phyloP scores from a whole-genome alignment of 345 rosid species.

The Eucalyptus sp. region DNA sequence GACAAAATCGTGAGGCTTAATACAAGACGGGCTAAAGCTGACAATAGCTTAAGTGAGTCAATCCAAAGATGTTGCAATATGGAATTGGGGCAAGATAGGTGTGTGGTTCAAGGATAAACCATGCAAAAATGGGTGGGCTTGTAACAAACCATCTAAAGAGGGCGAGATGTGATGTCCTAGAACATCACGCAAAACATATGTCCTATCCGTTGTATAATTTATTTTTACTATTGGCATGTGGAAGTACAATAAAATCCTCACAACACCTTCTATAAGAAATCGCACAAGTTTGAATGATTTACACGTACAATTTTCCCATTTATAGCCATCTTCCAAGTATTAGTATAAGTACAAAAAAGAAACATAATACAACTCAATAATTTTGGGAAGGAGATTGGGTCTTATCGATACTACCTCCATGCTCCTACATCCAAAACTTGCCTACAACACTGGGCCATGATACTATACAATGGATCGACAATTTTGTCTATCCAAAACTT shows the following conservation, averaged over 20 bases:
- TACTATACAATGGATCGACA: not conserved
- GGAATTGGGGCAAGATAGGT: too few relatives aligned
- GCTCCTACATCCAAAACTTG: not conserved
- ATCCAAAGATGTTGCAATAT: not conserved
- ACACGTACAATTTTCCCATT: not conserved
- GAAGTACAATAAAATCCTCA: not conserved
- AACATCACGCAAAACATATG: not conserved
- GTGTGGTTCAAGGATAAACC: not conserved
- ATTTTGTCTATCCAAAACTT: not conserved
- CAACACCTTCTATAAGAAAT: not conserved
- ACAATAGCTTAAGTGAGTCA: too few relatives aligned
- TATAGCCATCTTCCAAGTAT: too few relatives aligned
- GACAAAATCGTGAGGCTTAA: accelerated
- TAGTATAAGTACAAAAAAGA: not conserved
- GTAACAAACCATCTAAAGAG: not conserved
- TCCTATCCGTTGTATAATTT: not conserved
- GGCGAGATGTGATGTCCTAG: not conserved
- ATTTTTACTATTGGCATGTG: not conserved
- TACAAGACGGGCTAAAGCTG: accelerated
- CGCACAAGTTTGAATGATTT: not conserved
- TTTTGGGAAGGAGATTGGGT: not conserved
- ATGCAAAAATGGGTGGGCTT: not conserved
- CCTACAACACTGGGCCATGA: not conserved
- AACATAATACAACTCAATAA: not conserved
- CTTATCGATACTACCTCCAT: not conserved